These are phyloP conservation scores for Dovyalis caffra DNA, from an alignment of 345 rosid species.

Conservation along the genomic window DNA sequence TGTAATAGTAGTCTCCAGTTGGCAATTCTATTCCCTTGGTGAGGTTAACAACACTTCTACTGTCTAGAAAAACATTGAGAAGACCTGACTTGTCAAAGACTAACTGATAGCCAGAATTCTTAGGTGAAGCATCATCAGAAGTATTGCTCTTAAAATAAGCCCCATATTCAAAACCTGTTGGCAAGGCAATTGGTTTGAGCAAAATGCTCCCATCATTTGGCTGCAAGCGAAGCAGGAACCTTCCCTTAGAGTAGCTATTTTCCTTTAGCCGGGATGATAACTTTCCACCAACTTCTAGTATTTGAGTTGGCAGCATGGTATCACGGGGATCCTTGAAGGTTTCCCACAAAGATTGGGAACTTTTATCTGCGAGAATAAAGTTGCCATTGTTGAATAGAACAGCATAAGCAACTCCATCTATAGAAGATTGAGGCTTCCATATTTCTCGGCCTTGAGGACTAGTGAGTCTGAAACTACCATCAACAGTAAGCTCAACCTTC, in stretches of 20 bases:
- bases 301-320: slow-evolving; percentile 22
- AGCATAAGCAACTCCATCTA: not conserved
- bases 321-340: slow-evolving; percentile 21
- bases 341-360: slow-evolving; percentile 13
- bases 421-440: slow-evolving; percentile 3
- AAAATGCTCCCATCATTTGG: slow-evolving; percentile 15
- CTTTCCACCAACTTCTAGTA: not conserved
- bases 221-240: slow-evolving; percentile 24
- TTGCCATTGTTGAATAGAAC: slow-evolving; percentile 18
- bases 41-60: slow-evolving; percentile 5
- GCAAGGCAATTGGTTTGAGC: slow-evolving; percentile 23
- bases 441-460: slow-evolving; percentile 5
- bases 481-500: not conserved
- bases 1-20: not conserved
- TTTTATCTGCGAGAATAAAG: slow-evolving; percentile 8
- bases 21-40: not conserved
- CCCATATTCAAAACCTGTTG: not conserved
- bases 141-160: not conserved
- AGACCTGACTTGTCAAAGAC: not conserved
- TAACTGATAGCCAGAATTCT: not conserved
- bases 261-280: slow-evolving; percentile 15
- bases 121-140: not conserved
- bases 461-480: not conserved
- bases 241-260: slow-evolving; percentile 24
- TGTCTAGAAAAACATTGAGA: not conserved